Conservation (phyloP, 495 filamentous ascomycete species). For the Extremus antarcticus region DNA sequence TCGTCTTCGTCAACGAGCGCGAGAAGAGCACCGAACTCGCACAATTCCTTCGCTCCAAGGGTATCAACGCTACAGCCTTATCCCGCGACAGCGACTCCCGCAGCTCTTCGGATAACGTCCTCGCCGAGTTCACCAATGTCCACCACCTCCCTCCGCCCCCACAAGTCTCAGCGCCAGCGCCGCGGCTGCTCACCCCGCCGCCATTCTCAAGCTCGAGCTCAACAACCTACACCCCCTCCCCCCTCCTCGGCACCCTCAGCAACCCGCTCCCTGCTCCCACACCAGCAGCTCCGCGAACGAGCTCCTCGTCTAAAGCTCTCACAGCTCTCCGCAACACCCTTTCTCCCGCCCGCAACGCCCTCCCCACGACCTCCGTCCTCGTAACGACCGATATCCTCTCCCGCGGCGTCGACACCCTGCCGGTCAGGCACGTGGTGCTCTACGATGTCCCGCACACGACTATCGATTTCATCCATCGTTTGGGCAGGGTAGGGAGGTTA, state of each 20-base stretch:
- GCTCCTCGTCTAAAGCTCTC: neutral
- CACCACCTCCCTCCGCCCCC: constrained; percentile 15
- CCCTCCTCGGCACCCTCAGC: constrained; percentile 29
- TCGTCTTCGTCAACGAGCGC: constrained; percentile 97
- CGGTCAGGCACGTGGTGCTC: constrained; percentile 78
- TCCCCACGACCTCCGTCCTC: constrained; percentile 66
- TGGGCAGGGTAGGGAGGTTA: constrained; percentile 88
- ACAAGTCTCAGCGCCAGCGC: neutral
- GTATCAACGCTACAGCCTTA: constrained; percentile 74
- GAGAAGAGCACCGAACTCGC: constrained; percentile 75
- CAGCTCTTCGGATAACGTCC: constrained; percentile 52
- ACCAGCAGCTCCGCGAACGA: neutral
- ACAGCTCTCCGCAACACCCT: too few relatives aligned
- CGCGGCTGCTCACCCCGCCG: neutral
- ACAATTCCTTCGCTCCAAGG: constrained; percentile 67
- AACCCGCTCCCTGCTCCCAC: neutral
- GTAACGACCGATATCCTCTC: constrained; percentile 90
- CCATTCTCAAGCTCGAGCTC: neutral
- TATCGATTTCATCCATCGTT: constrained; percentile 92
- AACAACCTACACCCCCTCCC: neutral
- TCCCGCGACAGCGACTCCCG: constrained; percentile 67
- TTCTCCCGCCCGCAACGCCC: neutral
- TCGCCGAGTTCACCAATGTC: constrained; percentile 64
- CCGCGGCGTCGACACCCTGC: constrained; percentile 87
- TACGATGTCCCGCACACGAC: constrained; percentile 94